A percentile compares a stretch with the other conserved stretches of the same genome.
Conservation (phyloP, 2,329 filamentous ascomycete genomes). For the Calonectria hongkongensis region DNA sequence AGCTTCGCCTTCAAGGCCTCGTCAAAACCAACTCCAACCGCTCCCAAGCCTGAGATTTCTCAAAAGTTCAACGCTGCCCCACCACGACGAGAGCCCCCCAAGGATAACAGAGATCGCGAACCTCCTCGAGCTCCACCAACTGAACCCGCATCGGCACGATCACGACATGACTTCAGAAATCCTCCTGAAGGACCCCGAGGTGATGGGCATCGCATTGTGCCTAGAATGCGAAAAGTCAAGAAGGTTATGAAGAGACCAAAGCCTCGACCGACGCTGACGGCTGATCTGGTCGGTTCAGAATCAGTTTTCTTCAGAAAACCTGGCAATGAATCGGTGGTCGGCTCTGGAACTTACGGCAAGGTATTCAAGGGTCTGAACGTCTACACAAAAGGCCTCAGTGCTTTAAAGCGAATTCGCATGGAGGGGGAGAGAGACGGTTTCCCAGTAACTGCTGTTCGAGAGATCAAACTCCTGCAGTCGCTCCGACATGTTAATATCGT, state of each 20-base stretch:
- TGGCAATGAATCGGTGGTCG: slow-evolving; percentile 97
- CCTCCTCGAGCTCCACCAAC: slow-evolving; percentile 71
- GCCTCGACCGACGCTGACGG: slow-evolving; percentile 80
- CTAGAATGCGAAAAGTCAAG: slow-evolving; percentile 78
- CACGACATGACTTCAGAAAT: slow-evolving; percentile 58
- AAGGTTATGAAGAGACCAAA: slow-evolving; percentile 83
- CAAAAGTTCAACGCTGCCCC: slow-evolving; percentile 81
- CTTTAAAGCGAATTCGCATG: slow-evolving; percentile 94
- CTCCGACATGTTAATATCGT: slow-evolving; percentile 89
- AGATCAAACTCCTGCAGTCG: slow-evolving; percentile 94
- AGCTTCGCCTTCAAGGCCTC: slow-evolving; percentile 94
- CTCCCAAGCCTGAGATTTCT: slow-evolving; percentile 79
- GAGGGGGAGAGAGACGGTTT: slow-evolving; percentile 94
- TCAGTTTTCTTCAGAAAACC: slow-evolving; percentile 97
- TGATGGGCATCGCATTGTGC: slow-evolving; percentile 50
- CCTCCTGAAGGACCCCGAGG: slow-evolving; percentile 58
- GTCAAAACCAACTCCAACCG: slow-evolving; percentile 73
- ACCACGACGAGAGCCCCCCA: slow-evolving; percentile 62
- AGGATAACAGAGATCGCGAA: slow-evolving; percentile 64
- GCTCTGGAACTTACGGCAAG: slow-evolving; percentile 96
- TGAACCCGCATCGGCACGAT: slow-evolving; percentile 71
- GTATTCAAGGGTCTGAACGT: slow-evolving; percentile 96
- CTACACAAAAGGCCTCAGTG: slow-evolving; percentile 89
- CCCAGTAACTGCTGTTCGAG: slow-evolving; percentile 91
- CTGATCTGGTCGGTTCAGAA: slow-evolving; percentile 85